phyloP scores from a whole-genome alignment of 192 early-diverging fungal species.

The Backusella morwellensis region DNA sequence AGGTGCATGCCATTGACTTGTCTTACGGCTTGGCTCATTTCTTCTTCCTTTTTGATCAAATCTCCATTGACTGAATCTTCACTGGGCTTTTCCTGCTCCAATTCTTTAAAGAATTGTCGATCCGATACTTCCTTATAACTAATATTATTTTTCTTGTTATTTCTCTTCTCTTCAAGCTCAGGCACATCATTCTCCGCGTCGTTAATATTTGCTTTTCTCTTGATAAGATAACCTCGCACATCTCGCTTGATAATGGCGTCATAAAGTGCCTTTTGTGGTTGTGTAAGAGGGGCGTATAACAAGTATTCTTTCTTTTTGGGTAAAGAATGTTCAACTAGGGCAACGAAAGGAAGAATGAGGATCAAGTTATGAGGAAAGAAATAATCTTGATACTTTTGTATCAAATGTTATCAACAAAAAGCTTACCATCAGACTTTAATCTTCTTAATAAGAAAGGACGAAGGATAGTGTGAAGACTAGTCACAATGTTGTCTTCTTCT shows the following conservation, averaged over 20 bases:
- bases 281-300: conserved; percentile 73
- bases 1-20: conserved; percentile 71
- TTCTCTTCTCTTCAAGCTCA: conserved; percentile 35
- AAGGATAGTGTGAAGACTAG: conserved; percentile 87
- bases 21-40: conserved; percentile 19
- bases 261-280: conserved; percentile 69
- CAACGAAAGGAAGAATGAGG: not conserved
- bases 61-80: conserved; percentile 1
- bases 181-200: conserved; percentile 12
- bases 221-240: conserved; percentile 61
- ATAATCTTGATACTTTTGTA: no score
- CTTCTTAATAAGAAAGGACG: conserved; percentile 64
- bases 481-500: conserved; percentile 61
- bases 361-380: not conserved
- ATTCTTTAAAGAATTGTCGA: conserved; percentile 23
- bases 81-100: conserved; percentile 14
- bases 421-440: conserved; percentile 68
- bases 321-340: conserved; percentile 79
- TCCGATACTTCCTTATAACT: conserved; percentile 35
- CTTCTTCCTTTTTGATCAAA: conserved; percentile 13
- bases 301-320: conserved; percentile 93
- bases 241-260: conserved; percentile 61
- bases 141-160: conserved; percentile 30
- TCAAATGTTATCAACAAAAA: no score
- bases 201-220: conserved; percentile 11